Base-by-base conservation (phyloP, 2,329 filamentous ascomycete genomes). In the Alternaria dauci region DNA sequence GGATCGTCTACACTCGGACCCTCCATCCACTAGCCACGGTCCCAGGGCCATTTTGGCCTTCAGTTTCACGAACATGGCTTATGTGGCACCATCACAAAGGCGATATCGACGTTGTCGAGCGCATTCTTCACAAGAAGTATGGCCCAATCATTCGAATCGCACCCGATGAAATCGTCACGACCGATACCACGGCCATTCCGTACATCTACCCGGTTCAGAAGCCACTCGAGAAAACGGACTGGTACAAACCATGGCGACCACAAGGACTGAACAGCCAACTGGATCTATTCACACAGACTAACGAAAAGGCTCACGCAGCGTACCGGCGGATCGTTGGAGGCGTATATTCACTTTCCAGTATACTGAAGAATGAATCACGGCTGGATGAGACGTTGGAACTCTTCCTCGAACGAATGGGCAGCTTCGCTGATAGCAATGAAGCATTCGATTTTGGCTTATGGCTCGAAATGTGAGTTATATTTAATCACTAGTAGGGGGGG, bases 141-240 rank as follows among this genome's bases (percentile, higher is more conserved):
- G 83, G 83, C 6, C 74, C 77, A 0, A 77, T 85, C 1, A 79
- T 85, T n/a, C 81, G 83, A 6, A 72, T 84, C 41, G 78, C 77
- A 2, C 83, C 70, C 6, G 78, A 83, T 53, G 82, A 85, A 44
- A 56, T 72, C 4, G 59, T 62, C 0, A 63, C 61, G 23, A 57
- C 58, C 14, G 64, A 70, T 26, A 59, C 66, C 8, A 59, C 54
- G 12, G 66, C 66, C 5, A 63, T 71, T 2, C 52, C 65, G 1
- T 48, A 58, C 2, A 64, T 74, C n/a, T 74, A 74, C 47, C 65
- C 63, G 8, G 48, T 64, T 41, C 56, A 57, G 11, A 64, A 61
- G 1, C 65, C 69, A 1, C 62, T 71, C 3, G 58, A 66, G 28
- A 74, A 75, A 53, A 73, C 68, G 3, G 64, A 60, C 16, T 71